These are phyloP conservation scores for Beauveria varroae DNA, from an alignment of 2,329 filamentous ascomycete species.

Conservation along the genomic window DNA sequence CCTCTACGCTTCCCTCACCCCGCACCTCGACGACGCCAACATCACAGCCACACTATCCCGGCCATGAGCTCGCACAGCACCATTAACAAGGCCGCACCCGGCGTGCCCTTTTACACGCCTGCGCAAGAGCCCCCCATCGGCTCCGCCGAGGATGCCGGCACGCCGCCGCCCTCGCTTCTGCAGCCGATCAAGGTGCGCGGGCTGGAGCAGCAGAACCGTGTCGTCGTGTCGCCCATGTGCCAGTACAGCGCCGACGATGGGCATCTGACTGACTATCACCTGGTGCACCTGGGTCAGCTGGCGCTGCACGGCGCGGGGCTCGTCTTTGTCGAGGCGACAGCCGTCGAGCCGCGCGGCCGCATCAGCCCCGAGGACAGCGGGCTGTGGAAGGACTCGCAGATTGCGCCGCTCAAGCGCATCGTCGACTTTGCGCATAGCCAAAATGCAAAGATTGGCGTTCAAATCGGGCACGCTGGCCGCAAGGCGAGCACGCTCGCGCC, in stretches of 20 bases:
- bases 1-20: not conserved
- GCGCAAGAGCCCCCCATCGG: conserved; percentile 44
- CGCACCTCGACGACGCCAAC: not conserved
- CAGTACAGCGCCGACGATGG: conserved; percentile 52
- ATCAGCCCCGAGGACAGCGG: conserved; percentile 77
- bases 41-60: not conserved
- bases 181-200: conserved; percentile 47
- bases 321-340: conserved; percentile 70
- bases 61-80: conserved; percentile 9
- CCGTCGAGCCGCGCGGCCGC: conserved; percentile 66
- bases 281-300: conserved; percentile 75
- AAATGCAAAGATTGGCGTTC: conserved; percentile 67
- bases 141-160: conserved; percentile 30
- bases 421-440: conserved; percentile 77
- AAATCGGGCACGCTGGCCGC: conserved; percentile 73
- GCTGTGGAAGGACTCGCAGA: conserved; percentile 79
- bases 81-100: conserved; percentile 32
- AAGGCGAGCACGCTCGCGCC: conserved; percentile 55
- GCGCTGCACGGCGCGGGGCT: conserved; percentile 68
- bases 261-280: conserved; percentile 72
- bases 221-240: conserved; percentile 56
- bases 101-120: conserved; percentile 48
- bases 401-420: conserved; percentile 61
- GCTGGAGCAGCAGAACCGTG: conserved; percentile 47
- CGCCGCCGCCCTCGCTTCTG: conserved; percentile 45